These are phyloP conservation scores for Kalanchoe fedtschenkoi DNA, from an alignment of 164 flowering plant species.

Conservation along the genomic window DNA sequence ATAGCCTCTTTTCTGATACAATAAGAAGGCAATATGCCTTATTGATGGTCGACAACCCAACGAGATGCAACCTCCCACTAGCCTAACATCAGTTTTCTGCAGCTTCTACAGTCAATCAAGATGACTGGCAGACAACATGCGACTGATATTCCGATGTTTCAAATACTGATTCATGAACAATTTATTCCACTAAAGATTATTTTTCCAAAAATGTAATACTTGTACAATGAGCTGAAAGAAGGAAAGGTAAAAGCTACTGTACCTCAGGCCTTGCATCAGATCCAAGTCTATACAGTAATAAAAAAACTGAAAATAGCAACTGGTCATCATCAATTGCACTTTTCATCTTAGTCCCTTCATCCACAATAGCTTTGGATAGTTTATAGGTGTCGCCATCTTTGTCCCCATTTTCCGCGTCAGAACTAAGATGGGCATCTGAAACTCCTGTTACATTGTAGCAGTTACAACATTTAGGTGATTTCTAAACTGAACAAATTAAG, in stretches of 20 bases:
- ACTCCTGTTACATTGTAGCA: slow-evolving; percentile 15
- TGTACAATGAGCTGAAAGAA: background rate
- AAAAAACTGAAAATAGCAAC: slow-evolving; percentile 69
- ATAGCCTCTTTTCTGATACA: background rate
- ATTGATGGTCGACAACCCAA: background rate
- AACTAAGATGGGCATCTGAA: slow-evolving; percentile 15
- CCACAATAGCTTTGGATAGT: slow-evolving; percentile 13
- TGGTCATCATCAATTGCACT: slow-evolving; percentile 35
- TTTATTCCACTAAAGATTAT: background rate
- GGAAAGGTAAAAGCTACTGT: slow-evolving; percentile 9
- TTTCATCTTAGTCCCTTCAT: slow-evolving; percentile 19
- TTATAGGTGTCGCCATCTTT: slow-evolving; percentile 12
- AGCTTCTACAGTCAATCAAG: background rate
- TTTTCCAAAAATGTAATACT: background rate
- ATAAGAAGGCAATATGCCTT: too few species aligned
- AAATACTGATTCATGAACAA: background rate
- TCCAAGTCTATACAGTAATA: slow-evolving; percentile 80
- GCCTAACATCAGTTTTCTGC: background rate
- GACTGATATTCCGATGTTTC: background rate
- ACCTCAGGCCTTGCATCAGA: slow-evolving; percentile 99
- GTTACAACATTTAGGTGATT: background rate
- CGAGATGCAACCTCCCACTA: background rate
- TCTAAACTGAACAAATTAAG: background rate
- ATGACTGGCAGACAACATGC: background rate
- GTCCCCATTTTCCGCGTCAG: slow-evolving; percentile 22